Evolutionary conservation across 1,139 yeast species (phyloP).

Genomic region (Kodamaea alishanica): DNA sequence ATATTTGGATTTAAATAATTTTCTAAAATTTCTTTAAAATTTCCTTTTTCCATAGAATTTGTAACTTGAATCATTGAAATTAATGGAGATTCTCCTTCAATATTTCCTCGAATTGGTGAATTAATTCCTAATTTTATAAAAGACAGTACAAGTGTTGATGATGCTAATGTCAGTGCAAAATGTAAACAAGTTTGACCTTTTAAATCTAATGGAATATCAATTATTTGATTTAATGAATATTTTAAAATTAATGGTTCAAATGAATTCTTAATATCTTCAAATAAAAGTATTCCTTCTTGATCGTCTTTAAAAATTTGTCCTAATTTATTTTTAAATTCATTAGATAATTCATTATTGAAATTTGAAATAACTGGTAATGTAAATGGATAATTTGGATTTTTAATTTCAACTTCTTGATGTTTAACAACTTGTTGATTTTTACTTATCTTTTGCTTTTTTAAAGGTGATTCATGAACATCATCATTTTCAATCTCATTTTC

Average conservation of each 20-base stretch:
- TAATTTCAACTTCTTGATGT: slow-evolving; percentile 4
- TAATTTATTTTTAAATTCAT: slow-evolving; percentile 19
- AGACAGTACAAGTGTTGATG: slow-evolving; percentile 33
- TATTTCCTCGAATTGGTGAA: slow-evolving; percentile 42
- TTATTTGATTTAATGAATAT: slow-evolving; percentile 11
- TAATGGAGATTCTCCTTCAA: slow-evolving; percentile 40
- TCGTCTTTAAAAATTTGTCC: slow-evolving; percentile 23
- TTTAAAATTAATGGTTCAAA: slow-evolving; percentile 16
- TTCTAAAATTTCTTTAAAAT: slow-evolving; percentile 31
- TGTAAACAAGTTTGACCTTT: slow-evolving; percentile 46
- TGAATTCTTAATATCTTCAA: slow-evolving; percentile 13
- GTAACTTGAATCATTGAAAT: slow-evolving; percentile 42
- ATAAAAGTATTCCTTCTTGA: slow-evolving; percentile 9
- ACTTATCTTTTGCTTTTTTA: neutral
- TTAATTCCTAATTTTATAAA: slow-evolving; percentile 36
- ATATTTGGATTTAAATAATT: slow-evolving; percentile 39
- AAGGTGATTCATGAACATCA: neutral
- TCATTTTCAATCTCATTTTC: slow-evolving; percentile 1
- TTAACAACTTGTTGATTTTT: neutral
- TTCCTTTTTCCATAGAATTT: slow-evolving; percentile 46
- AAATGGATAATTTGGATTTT: slow-evolving; percentile 21
- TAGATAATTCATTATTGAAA: slow-evolving; percentile 17
- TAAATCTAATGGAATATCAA: slow-evolving; percentile 41
- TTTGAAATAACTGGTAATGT: slow-evolving; percentile 17
- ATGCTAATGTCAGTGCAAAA: slow-evolving; percentile 45